Evolutionary conservation across 371 early-diverging fungal genomes (phyloP).

Genomic region (Dinochytrium kinnereticum): DNA sequence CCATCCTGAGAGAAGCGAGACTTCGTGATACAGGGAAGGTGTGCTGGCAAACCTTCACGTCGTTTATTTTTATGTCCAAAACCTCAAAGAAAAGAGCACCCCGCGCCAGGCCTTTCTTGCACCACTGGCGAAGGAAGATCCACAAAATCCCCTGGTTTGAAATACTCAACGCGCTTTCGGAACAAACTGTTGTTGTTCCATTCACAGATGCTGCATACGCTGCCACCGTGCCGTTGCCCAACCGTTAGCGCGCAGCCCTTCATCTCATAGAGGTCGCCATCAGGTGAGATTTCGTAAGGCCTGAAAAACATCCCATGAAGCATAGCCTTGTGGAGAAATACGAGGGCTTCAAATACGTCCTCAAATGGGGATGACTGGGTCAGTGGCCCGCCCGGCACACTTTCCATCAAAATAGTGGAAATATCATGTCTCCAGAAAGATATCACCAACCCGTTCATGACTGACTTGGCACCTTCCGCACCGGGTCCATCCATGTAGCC

Average conservation of each 20-base stretch:
- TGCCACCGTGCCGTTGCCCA: not conserved
- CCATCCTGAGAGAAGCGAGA: not conserved
- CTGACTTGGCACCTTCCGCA: not conserved
- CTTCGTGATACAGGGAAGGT: too few relatives aligned
- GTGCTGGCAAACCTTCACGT: too few relatives aligned
- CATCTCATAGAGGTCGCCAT: not conserved
- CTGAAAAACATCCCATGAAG: constrained; percentile 10
- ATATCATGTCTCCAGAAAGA: not conserved
- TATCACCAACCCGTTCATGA: not conserved
- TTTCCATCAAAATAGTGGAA: not conserved
- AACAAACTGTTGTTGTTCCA: not conserved
- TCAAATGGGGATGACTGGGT: not conserved
- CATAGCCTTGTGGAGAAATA: constrained; percentile 4
- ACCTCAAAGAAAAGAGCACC: too few relatives aligned
- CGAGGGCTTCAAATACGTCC: constrained; percentile 3
- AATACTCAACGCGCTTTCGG: not conserved
- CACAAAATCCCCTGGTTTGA: not conserved
- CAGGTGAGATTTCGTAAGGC: not conserved
- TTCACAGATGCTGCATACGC: not conserved
- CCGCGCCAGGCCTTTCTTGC: not conserved
- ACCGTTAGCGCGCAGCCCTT: not conserved
- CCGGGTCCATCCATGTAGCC: constrained; percentile 1
- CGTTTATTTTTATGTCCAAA: too few relatives aligned
- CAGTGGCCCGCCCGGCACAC: not conserved
- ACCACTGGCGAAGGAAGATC: not conserved